Evolutionary conservation across 2,329 filamentous ascomycete genomes (phyloP), one percentile per base, ranked within the genome.

Genomic region (Cladobotryum protrusum): DNA sequence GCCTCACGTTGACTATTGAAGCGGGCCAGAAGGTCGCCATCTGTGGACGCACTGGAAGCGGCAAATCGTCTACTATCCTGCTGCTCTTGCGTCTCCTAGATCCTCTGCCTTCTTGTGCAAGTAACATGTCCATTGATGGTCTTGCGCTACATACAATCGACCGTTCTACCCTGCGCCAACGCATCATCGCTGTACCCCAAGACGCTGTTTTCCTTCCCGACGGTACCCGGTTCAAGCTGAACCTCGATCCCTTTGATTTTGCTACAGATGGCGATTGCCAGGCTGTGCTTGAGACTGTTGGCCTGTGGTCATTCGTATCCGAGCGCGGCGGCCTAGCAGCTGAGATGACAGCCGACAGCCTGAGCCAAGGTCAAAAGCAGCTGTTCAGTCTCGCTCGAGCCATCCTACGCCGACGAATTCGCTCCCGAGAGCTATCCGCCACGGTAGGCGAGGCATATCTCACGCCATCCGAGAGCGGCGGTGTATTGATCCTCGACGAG

Each of bases 351-450:
- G 65, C 72, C 2, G 69, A 76, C 6, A 67, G 71, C 45, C 67
- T 83, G 5, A 77, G 73, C 5, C 73, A 77, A 33, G 83, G 83
- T 0, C 82, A 86, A 61, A 75, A 74, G 41, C 83, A 86, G 57
- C 70, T 86, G 0, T 83, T 87, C 56, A 81, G 76, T 54, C 71
- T 87, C 1, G 82, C 78, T 0, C 66, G 82, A 0, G 82, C 80
- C 0, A 70, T 85, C 15, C 62, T 86, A 7, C 66, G 75, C 2
- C 48, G 43, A 20, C 43, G 48, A 2, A 36, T 50, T 29, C 48
- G 48, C 15, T 20, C 35, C 12, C 17, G 8, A 20, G 29, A 42
- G 35, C 15, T 42, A 29, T 39, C 17, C 47, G 14, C 39, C 35
- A 32, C 18, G 15, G 4, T 41, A 6, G 24, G 24, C 24, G 17